Percentiles rank a stretch among this genome's conserved stretches.
phyloP scores from a whole-genome alignment of 768 basidiomycete species.

The Hemileccinum impolitum region DNA sequence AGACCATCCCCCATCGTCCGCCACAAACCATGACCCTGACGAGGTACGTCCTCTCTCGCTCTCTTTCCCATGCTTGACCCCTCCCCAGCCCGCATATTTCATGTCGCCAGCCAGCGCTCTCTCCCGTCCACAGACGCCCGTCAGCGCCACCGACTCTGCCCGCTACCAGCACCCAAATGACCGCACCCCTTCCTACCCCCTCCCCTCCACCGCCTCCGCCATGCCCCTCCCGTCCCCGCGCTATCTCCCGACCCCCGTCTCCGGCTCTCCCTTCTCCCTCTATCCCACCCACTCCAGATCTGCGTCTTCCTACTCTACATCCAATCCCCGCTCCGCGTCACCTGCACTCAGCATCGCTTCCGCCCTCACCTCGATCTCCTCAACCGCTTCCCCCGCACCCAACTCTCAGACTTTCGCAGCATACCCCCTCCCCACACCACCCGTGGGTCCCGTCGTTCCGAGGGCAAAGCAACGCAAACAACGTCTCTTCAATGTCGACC shows the following conservation, averaged over 20 bases:
- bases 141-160: conserved; percentile 30
- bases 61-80: conserved; percentile 7
- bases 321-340: conserved; percentile 54
- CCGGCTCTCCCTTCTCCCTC: conserved; percentile 45
- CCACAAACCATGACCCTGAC: conserved; percentile 23
- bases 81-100: conserved; percentile 32
- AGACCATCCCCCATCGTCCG: conserved; percentile 18
- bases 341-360: conserved; percentile 60
- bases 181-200: conserved; percentile 29
- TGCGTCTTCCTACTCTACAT: conserved; percentile 40
- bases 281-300: conserved; percentile 46
- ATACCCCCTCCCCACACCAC: conserved; percentile 29
- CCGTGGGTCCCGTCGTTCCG: conserved; percentile 28
- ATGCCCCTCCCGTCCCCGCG: conserved; percentile 37
- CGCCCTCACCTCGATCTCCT: conserved; percentile 51
- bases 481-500: conserved; percentile 70
- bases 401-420: conserved; percentile 30
- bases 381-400: conserved; percentile 30
- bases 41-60: conserved; percentile 20
- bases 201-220: conserved; percentile 15
- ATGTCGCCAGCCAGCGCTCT: conserved; percentile 33
- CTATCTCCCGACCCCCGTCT: conserved; percentile 45
- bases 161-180: conserved; percentile 33
- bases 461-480: conserved; percentile 61
- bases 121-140: conserved; percentile 40